Evolutionary conservation across 371 early-diverging fungal species (phyloP), one percentile per base, ranked within the genome.

Genomic region (Mucor saturninus): DNA sequence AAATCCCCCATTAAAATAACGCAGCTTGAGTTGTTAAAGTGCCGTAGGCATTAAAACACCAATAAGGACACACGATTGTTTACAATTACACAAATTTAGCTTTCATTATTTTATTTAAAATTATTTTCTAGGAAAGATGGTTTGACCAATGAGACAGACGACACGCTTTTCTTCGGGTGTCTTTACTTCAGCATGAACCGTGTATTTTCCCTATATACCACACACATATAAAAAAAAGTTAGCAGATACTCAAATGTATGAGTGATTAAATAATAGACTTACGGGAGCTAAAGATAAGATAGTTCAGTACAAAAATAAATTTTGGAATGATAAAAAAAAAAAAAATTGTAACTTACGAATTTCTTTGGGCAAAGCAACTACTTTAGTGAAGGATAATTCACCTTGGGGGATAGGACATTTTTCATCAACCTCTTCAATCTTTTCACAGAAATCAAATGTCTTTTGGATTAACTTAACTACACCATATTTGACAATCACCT

Each of bases 391-490:
- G 2, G 37, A 38, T 7, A 84, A 70, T 0, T 77, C 72, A 7
- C 89, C 89, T 11, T 72, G 48, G 3, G 69, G 62, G 48, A 89
- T 63, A 32, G 89, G 89, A 58, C 89, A 89, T 5, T 71, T 59
- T 64, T 81, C 84, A 64, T 81, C 76, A 14, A 86, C 64, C 49
- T 86, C 72, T 56, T 65, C 68, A 21, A 70, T 65, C 15, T 87
- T 75, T 10, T 85, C 76, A 56, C 86, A 82, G 62, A 87, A 77
- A 72, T 90, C 82, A 54, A 78, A 65, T 38, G 40, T 60, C 62
- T 81, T 72, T 49, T 73, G 65, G 14, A 81, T 29, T 14, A 81
- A 57, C 51, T 64, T 65, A 5, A 81, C 68, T 39, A 72, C 71
- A 21, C 79, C 83, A 69, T 71, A 79, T 67, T 86, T 83, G 64